These are phyloP conservation scores for Vigna reflexopilosa DNA, from an alignment of 306 rosid species.

Conservation along the genomic window DNA sequence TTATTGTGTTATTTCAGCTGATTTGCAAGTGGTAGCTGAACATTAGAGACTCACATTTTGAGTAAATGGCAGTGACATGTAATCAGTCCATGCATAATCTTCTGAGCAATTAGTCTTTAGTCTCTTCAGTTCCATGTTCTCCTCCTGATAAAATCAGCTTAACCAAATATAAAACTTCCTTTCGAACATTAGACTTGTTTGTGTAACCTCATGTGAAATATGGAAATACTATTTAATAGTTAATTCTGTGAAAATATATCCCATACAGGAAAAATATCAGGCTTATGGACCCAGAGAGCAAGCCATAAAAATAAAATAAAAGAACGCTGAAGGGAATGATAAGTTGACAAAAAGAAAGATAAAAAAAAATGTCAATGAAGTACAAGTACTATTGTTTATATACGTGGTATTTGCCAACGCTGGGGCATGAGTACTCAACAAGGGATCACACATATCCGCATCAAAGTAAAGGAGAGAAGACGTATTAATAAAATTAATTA, in stretches of 20 bases:
- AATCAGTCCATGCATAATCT: slow-evolving; percentile 77
- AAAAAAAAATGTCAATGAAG: too few species aligned
- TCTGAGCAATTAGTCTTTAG: slow-evolving; percentile 50
- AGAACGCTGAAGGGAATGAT: too few species aligned
- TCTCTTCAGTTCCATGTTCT: slow-evolving; percentile 85
- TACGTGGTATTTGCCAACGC: too few species aligned
- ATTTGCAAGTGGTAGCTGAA: slow-evolving; percentile 18
- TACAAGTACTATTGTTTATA: too few species aligned
- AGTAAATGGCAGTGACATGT: slow-evolving; percentile 84
- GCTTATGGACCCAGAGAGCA: not conserved
- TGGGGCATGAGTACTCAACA: too few species aligned
- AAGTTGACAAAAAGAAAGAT: not conserved
- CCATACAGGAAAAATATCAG: not conserved
- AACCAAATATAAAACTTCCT: not conserved
- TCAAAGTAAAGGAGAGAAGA: not conserved
- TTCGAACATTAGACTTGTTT: not conserved
- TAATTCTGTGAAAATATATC: not conserved
- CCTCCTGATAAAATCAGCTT: slow-evolving; percentile 64
- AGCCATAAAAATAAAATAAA: not conserved
- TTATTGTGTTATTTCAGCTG: not conserved
- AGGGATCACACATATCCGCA: not conserved
- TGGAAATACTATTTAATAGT: not conserved
- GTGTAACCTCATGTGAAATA: slow-evolving; percentile 2
- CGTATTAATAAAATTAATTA: not conserved
- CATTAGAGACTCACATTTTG: slow-evolving; percentile 70